A percentile compares a stretch with the other conserved stretches of the same genome.
Conservation (phyloP, 768 basidiomycete species). For the Pisolithus marmoratus region DNA sequence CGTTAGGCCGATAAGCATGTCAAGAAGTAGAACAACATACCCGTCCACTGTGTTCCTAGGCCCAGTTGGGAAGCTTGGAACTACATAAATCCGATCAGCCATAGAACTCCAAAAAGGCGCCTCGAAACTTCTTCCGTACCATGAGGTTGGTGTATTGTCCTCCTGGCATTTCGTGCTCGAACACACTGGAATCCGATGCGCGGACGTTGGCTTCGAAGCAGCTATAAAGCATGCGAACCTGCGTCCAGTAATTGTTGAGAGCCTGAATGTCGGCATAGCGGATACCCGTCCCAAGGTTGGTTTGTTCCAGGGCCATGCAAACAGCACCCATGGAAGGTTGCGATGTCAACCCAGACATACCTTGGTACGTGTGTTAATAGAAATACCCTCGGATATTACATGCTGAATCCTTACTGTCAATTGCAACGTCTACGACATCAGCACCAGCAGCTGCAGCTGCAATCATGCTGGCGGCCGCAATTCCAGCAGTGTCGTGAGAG, state of each 20-base stretch:
- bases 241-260: conserved; percentile 96
- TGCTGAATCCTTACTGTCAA: conserved; percentile 72
- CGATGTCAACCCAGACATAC: conserved; percentile 97
- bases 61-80: conserved; percentile 99
- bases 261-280: conserved; percentile 96
- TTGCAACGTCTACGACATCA: conserved; percentile 96
- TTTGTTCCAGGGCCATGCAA: conserved; percentile 92
- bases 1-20: conserved; percentile 7
- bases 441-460: conserved; percentile 96
- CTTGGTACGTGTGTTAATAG: conserved; percentile 35
- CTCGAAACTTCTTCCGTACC: conserved; percentile 42
- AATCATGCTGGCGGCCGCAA: conserved; percentile 95
- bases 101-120: conserved; percentile 10
- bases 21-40: conserved; percentile 33
- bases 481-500: conserved; percentile 99
- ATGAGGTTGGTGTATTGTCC: conserved; percentile 93
- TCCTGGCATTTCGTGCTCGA: conserved; percentile 99
- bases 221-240: conserved; percentile 89
- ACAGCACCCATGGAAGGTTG: conserved; percentile 99
- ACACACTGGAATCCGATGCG: conserved; percentile 95
- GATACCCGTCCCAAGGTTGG: conserved; percentile 89
- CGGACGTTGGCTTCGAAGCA: conserved; percentile 99
- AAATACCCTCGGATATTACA: background rate
- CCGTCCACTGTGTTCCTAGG: conserved; percentile 93
- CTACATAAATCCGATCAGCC: conserved; percentile 35